Evolutionary conservation across 2,329 filamentous ascomycete genomes (phyloP), one percentile per base, ranked within the genome.

Genomic region (Ophiostoma quercus): DNA sequence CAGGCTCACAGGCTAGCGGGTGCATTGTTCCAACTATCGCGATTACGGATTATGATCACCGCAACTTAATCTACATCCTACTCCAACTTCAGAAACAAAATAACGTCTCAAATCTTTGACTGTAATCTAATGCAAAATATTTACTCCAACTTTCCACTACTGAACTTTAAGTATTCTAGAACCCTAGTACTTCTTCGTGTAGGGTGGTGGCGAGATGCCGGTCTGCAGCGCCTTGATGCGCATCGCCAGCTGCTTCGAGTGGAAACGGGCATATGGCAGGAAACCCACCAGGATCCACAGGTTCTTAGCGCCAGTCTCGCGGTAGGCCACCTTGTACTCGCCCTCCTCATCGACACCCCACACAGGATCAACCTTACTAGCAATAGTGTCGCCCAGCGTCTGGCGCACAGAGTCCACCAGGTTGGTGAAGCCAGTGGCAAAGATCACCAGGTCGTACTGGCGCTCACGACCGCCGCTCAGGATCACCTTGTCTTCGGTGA

Each of bases 271-370:
- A 67, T 76, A 73, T 8, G 76, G 77, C 54, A 80, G 74, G 71
- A 74, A 77, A 1, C 79, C 79, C 62, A 77, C 78, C 74, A 79
- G 77, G 68, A 80, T 75, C 79, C 79, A 80, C 39, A 80, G 73
- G 39, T 77, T 77, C 3, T 74, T 75, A 22, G 79, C 77, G 2
- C 78, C 79, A 2, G 74, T 79, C 70, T 77, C 72, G 68, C 75
- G 70, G 69, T 75, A 80, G 1, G 76, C 78, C 0, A 75, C 76
- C 60, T 74, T 75, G 67, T 83, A 73, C 73, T 84, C 83, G 16
- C 82, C 82, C 73, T 84, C 83, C 34, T 79, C 77, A 71, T 84
- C 82, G 70, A 84, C 75, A 60, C 81, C 81, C 79, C 82, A 83
- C 60, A 84, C 80, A 71, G 83, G 82, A 37, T 78, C 79, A 43